phyloP scores from a whole-genome alignment of 2,329 filamentous ascomycete species.

The Byssothecium circinans region DNA sequence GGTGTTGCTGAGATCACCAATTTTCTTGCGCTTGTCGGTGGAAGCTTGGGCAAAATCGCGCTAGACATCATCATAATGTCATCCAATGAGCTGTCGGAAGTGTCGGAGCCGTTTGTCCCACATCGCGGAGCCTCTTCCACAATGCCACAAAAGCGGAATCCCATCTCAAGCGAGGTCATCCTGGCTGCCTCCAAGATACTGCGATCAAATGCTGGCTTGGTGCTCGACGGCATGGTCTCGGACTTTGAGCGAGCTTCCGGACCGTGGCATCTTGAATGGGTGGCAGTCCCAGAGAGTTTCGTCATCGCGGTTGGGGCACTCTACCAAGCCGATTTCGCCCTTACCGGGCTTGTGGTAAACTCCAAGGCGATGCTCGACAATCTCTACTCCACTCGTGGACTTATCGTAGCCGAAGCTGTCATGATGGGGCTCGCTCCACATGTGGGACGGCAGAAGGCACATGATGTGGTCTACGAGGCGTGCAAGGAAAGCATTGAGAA shows the following conservation, averaged over 20 bases:
- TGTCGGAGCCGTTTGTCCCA: slow-evolving; percentile 53
- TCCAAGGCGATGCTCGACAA: slow-evolving; percentile 54
- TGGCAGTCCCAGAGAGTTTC: slow-evolving; percentile 58
- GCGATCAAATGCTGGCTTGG: slow-evolving; percentile 55
- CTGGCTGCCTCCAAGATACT: slow-evolving; percentile 58
- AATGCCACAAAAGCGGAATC: slow-evolving; percentile 56
- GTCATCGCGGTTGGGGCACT: slow-evolving; percentile 57
- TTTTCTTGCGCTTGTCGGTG: slow-evolving; percentile 57
- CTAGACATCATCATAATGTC: slow-evolving; percentile 61
- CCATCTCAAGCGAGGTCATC: slow-evolving; percentile 60
- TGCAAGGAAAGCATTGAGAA: slow-evolving; percentile 55
- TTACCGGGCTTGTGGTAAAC: slow-evolving; percentile 56
- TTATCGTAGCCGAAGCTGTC: slow-evolving; percentile 62
- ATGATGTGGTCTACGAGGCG: slow-evolving; percentile 60
- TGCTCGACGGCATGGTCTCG: slow-evolving; percentile 59
- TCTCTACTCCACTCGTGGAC: slow-evolving; percentile 53
- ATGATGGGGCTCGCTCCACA: slow-evolving; percentile 62
- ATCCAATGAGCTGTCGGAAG: slow-evolving; percentile 58
- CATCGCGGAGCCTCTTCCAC: slow-evolving; percentile 40
- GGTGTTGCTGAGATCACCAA: slow-evolving; percentile 57
- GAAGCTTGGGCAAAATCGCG: slow-evolving; percentile 58
- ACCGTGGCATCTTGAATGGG: slow-evolving; percentile 63
- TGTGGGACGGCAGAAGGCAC: slow-evolving; percentile 56
- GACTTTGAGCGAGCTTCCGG: slow-evolving; percentile 62
- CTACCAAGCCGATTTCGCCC: slow-evolving; percentile 57